Evolutionary conservation across 768 basidiomycete species (phyloP).

Genomic region (Tephrocybe sp.): DNA sequence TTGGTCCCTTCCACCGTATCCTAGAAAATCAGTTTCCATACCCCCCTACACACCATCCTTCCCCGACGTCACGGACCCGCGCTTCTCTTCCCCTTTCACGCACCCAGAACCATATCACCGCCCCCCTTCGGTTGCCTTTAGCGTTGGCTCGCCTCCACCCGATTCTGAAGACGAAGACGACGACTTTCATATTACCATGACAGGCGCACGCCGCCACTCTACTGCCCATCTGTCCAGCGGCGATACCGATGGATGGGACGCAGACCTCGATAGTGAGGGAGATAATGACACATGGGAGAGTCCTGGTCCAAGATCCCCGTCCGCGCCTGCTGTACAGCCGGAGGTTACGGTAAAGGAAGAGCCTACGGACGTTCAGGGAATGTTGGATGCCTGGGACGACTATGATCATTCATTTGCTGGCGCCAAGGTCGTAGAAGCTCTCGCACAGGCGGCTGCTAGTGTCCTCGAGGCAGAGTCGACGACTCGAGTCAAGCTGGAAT

Average conservation of each 20-base stretch:
- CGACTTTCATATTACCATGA: constrained; percentile 44
- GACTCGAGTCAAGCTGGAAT: constrained; percentile 40
- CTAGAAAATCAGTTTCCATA: constrained; percentile 55
- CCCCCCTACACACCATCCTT: constrained; percentile 49
- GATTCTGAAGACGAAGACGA: constrained; percentile 67
- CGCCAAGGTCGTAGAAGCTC: constrained; percentile 40
- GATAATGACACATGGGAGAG: constrained; percentile 65
- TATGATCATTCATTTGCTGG: constrained; percentile 45
- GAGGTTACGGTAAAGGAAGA: constrained; percentile 55
- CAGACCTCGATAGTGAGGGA: constrained; percentile 49
- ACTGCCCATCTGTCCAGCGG: constrained; percentile 22
- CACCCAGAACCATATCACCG: constrained; percentile 37
- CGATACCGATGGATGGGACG: constrained; percentile 40
- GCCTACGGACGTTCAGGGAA: constrained; percentile 56
- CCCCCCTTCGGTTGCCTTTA: constrained; percentile 57
- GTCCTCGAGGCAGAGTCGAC: constrained; percentile 25
- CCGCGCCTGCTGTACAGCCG: constrained; percentile 39
- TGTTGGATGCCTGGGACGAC: constrained; percentile 71
- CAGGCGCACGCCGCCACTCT: constrained; percentile 31
- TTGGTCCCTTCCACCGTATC: constrained; percentile 54
- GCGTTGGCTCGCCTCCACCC: constrained; percentile 65
- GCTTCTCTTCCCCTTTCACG: constrained; percentile 24
- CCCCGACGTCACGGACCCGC: constrained; percentile 31
- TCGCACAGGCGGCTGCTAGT: constrained; percentile 33
- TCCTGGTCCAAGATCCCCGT: constrained; percentile 62